These are phyloP conservation scores for Lagenidium giganteum DNA, from an alignment of 352 stramenopile genomes.

Conservation along the genomic window DNA sequence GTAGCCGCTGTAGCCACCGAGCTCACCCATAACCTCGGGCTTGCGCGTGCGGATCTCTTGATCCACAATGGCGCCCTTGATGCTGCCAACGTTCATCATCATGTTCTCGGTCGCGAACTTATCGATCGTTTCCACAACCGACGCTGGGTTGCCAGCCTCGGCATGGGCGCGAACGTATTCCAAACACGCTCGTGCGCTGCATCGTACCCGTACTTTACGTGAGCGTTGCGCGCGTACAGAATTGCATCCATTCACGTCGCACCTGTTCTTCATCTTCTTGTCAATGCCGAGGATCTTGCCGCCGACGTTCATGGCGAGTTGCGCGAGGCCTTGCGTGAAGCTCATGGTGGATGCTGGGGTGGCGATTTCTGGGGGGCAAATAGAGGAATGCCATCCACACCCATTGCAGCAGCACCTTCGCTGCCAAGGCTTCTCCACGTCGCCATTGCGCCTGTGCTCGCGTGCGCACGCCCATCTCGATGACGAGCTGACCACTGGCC, in stretches of 20 bases:
- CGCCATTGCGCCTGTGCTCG: too few species aligned
- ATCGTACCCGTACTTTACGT: too few species aligned
- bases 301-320: neutral
- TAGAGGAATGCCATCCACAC: neutral
- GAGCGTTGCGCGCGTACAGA: too few species aligned
- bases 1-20: constrained; percentile 37
- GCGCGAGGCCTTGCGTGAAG: neutral
- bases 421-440: too few species aligned
- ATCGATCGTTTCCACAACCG: constrained; percentile 28
- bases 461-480: neutral
- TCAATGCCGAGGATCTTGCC: neutral
- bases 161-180: constrained; percentile 31
- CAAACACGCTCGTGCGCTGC: constrained; percentile 11
- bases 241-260: too few species aligned
- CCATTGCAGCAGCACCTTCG: too few species aligned
- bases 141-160: constrained; percentile 22
- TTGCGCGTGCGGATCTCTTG: constrained; percentile 28
- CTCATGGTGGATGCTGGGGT: neutral
- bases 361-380: neutral
- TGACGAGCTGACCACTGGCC: too few species aligned
- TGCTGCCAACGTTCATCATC: constrained; percentile 38
- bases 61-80: constrained; percentile 25
- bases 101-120: constrained; percentile 18
- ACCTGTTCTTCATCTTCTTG: neutral
- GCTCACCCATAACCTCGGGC: constrained; percentile 32